Base-by-base conservation (phyloP, 805 yeast species). In the Spathaspora gorwiae region DNA sequence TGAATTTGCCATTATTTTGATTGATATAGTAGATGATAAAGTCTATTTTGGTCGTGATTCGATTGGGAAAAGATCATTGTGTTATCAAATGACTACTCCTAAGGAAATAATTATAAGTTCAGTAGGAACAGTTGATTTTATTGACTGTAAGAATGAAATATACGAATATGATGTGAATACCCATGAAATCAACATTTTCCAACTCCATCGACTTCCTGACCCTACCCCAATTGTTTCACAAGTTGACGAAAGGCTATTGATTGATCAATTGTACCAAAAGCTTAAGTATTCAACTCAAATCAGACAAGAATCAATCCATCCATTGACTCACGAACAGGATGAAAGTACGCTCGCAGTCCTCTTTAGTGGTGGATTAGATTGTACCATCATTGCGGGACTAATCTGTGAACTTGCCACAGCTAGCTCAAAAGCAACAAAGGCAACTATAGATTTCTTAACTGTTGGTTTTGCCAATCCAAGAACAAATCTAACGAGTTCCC, bases 331-430 rank as follows among this genome's bases (percentile, higher is more conserved):
- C 9, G 51, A 60, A 0, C 49, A 58, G 0, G 61, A 61, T 37
- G 60, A 65, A 6, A 42, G 50, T 11, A 52, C 36, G 35, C 49
- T 48, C 39, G 60, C 60, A 69, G 69, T 94, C 0, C 64, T 94
- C 30, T 94, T 90, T 58, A 88, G 97, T 37, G 99, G 99, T 1
- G 99, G 99, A 0, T 69, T 94, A 4, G 99, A 94, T 58, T 94
- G 99, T 61, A 84, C 97, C 0, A 64, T 92, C 0, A 56, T 94
- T 24, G 90, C 95, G 0, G 79, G 81, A 0, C 40, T 84, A 3
- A 64, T 64, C 13, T 51, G 62, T 40, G 59, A 60, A 40, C 19
- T 38, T n/a, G 8, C 30, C 6, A 13, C 39, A 1, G 8, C 31
- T 8, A 7, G 24, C 24, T 19, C 24, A 19, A 19, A 19, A 19